Percentiles rank a stretch among this genome's conserved stretches.
These are phyloP conservation scores for Curvularia verruculosa DNA, from an alignment of 2,329 filamentous ascomycete genomes.

Conservation along the genomic window DNA sequence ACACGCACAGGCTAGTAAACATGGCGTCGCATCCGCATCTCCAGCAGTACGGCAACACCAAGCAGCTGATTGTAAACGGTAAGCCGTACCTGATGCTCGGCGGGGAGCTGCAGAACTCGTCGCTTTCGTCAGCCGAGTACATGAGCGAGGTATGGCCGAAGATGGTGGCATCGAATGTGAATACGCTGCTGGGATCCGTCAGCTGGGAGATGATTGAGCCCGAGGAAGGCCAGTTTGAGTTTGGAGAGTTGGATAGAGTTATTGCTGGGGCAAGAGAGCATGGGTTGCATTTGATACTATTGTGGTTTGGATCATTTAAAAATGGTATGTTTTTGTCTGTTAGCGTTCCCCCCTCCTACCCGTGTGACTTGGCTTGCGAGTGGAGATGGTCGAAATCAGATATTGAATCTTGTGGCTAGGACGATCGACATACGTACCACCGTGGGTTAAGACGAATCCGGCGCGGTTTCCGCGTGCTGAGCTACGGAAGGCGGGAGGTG, in stretches of 20 bases:
- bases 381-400: not conserved
- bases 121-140: slow-evolving; percentile 52
- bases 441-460: slow-evolving; percentile 44
- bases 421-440: slow-evolving; percentile 34
- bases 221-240: slow-evolving; percentile 53
- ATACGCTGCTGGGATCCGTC: slow-evolving; percentile 55
- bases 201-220: slow-evolving; percentile 58
- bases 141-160: slow-evolving; percentile 55
- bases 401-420: slow-evolving; percentile 1
- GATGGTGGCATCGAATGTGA: slow-evolving; percentile 51
- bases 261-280: slow-evolving; percentile 49
- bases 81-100: slow-evolving; percentile 54
- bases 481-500: slow-evolving; percentile 27
- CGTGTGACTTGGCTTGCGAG: not conserved
- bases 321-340: slow-evolving; percentile 43
- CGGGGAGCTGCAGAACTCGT: slow-evolving; percentile 58
- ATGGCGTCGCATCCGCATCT: slow-evolving; percentile 25
- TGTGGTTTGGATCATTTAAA: slow-evolving; percentile 59
- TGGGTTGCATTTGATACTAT: slow-evolving; percentile 49
- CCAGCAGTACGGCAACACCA: slow-evolving; percentile 26
- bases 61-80: slow-evolving; percentile 53
- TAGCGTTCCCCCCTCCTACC: too few species aligned
- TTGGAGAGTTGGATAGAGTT: slow-evolving; percentile 51
- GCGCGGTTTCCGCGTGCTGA: slow-evolving; percentile 40
- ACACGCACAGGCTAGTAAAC: too few species aligned